Base-by-base conservation (phyloP, 805 yeast genomes). In the Candida incommunis region DNA sequence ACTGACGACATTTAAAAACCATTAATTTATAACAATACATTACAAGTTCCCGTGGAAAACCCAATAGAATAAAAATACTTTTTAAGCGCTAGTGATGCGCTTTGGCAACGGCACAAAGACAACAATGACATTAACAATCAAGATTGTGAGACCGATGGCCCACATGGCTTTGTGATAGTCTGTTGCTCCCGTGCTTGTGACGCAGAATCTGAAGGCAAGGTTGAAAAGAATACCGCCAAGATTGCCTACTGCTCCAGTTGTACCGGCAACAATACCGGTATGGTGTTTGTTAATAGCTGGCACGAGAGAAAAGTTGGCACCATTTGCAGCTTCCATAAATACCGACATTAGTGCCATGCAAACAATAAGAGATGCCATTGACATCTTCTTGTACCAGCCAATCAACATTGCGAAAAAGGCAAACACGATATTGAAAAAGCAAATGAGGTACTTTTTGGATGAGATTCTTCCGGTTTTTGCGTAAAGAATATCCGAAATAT, bases 251-350 rank as follows among this genome's bases (percentile, higher is more conserved):
- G 63, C 62, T 31, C 68, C 68, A 4, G 66, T 55, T 2, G 56
- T 50, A 23, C 68, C 68, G 20, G 65, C 54, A n/a, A 64, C 64
- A 41, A 62, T 56, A 43, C 68, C 68, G 15, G 63, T 56, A 44
- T 59, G 65, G 37, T 54, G 55, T 22, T 61, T 62, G 44, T 62
- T 60, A 24, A 62, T 54, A 41, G 61, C 62, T 2, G 66, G 66
- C 11, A 64, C 68, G 9, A 60, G 49, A 0, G 65, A 53, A 49
- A 59, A 64, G 43, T 61, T 60, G 11, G 68, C 68, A 45, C 68
- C 68, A 43, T 64, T 63, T 20, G 60, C 67, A 59, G 63, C 63
- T 44, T 64, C 68, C 64, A 64, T 61, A 37, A 60, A 63, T 11
- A 59, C 43, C 20, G 55, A 51, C 62, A 62, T 53, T 21, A 63